Evolutionary conservation across 768 basidiomycete genomes (phyloP).

Genomic region (Mycena capillaripes): DNA sequence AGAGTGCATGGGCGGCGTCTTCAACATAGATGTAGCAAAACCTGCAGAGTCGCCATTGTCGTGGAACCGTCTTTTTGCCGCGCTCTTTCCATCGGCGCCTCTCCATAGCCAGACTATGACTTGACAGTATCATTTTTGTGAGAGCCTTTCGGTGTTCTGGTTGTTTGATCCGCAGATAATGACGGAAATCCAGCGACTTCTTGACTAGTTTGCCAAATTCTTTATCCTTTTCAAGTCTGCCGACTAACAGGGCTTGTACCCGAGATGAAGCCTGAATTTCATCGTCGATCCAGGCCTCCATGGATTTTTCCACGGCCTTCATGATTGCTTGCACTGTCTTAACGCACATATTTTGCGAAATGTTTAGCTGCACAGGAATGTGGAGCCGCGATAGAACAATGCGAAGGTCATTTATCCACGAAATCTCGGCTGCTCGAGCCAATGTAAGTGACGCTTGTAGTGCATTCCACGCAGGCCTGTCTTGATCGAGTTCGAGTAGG

Average conservation of each 20-base stretch:
- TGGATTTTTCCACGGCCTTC: too few relatives aligned
- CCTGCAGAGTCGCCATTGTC: conserved; percentile 8
- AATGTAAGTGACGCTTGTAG: too few relatives aligned
- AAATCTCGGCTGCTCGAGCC: not conserved
- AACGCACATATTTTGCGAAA: not conserved
- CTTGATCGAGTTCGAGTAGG: not conserved
- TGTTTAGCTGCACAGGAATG: not conserved
- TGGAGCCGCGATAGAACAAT: not conserved
- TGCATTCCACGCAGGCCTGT: not conserved
- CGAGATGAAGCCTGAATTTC: too few relatives aligned
- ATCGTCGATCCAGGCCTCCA: too few relatives aligned
- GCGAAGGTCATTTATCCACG: not conserved
- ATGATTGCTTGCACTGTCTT: too few relatives aligned
- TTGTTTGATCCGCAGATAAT: not conserved
- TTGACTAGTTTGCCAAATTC: not conserved
- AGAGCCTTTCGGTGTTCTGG: too few relatives aligned
- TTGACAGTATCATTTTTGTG: too few relatives aligned
- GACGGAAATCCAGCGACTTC: not conserved
- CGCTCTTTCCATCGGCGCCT: not conserved
- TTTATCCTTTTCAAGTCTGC: conserved; percentile 1
- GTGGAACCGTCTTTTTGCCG: not conserved
- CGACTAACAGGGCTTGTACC: too few relatives aligned
- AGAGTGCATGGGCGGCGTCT: conserved; percentile 2
- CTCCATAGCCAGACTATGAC: too few relatives aligned
- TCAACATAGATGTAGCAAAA: too few relatives aligned